phyloP scores from a whole-genome alignment of 2,329 filamentous ascomycete genomes.

The Fusarium robinianum region DNA sequence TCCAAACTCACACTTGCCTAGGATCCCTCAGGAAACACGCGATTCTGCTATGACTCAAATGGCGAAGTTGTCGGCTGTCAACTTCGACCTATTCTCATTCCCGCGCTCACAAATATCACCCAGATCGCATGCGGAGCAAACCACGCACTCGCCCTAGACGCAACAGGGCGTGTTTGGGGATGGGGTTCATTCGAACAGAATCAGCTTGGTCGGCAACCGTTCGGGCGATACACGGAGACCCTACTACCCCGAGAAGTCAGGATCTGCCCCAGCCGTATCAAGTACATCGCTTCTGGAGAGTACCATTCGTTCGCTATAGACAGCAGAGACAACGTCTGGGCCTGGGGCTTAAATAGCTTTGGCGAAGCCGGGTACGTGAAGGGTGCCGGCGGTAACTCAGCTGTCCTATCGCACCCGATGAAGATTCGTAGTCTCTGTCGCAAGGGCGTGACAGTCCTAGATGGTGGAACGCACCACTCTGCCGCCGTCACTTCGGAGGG shows the following conservation, averaged over 20 bases:
- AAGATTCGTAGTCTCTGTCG: conserved; percentile 64
- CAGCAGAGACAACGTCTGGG: conserved; percentile 67
- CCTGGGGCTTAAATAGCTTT: conserved; percentile 83
- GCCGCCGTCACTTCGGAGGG: conserved; percentile 56
- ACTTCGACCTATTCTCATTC: conserved; percentile 51
- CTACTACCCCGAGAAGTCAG: conserved; percentile 9
- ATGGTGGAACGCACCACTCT: conserved; percentile 72
- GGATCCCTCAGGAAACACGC: conserved; percentile 47
- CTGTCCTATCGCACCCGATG: conserved; percentile 59
- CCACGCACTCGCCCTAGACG: conserved; percentile 66
- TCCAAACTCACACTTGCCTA: conserved; percentile 4
- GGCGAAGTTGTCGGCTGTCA: conserved; percentile 51
- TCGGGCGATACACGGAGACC: conserved; percentile 48
- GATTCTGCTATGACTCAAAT: conserved; percentile 51
- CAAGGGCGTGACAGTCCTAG: conserved; percentile 64
- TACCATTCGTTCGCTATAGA: conserved; percentile 79
- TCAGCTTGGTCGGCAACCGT: conserved; percentile 54
- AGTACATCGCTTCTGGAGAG: conserved; percentile 65
- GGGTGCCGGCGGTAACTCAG: conserved; percentile 47
- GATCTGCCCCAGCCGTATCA: conserved; percentile 50
- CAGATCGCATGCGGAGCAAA: conserved; percentile 66
- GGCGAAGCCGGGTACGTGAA: conserved; percentile 65
- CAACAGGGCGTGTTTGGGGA: conserved; percentile 47
- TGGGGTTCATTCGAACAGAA: conserved; percentile 46
- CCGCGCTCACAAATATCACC: conserved; percentile 61